phyloP scores from a whole-genome alignment of 2,329 filamentous ascomycete species.

The Exophiala calicioides region DNA sequence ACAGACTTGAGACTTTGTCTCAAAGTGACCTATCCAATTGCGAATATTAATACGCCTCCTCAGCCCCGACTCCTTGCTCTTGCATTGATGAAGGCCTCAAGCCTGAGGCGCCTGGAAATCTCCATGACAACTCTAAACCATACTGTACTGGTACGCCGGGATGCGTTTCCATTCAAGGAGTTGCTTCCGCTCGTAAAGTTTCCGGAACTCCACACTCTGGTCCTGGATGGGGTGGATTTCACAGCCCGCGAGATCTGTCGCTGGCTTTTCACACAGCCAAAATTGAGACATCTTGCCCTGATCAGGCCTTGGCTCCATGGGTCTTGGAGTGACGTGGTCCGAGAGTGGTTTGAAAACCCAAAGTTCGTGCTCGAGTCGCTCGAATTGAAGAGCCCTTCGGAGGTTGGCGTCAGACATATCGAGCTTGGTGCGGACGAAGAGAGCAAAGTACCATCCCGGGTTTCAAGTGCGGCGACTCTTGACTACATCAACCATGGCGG shows the following conservation, averaged over 20 bases:
- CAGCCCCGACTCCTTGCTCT: background rate
- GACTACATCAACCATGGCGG: conserved; percentile 17
- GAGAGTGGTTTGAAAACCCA: conserved; percentile 1
- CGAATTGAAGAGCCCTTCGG: conserved; percentile 8
- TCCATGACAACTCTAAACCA: conserved; percentile 1
- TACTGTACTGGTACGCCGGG: too few relatives aligned
- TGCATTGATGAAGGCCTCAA: conserved; percentile 4
- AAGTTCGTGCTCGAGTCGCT: conserved; percentile 10
- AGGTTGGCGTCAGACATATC: background rate
- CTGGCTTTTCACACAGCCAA: conserved; percentile 17
- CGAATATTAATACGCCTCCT: background rate
- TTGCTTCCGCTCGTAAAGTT: conserved; percentile 2
- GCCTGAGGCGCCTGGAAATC: conserved; percentile 9
- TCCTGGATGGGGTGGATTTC: conserved; percentile 8
- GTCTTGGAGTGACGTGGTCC: conserved; percentile 4
- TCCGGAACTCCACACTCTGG: conserved; percentile 6
- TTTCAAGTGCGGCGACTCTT: conserved; percentile 6
- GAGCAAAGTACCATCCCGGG: conserved; percentile 9
- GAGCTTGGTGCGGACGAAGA: background rate
- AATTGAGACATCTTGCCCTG: conserved; percentile 9
- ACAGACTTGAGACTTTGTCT: conserved; percentile 11
- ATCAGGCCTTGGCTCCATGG: conserved; percentile 3
- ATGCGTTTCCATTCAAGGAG: background rate
- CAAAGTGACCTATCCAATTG: background rate
- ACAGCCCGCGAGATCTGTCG: background rate